Base-by-base conservation (phyloP, 1,284 basidiomycete species). In the Fomitopsis schrenkii region DNA sequence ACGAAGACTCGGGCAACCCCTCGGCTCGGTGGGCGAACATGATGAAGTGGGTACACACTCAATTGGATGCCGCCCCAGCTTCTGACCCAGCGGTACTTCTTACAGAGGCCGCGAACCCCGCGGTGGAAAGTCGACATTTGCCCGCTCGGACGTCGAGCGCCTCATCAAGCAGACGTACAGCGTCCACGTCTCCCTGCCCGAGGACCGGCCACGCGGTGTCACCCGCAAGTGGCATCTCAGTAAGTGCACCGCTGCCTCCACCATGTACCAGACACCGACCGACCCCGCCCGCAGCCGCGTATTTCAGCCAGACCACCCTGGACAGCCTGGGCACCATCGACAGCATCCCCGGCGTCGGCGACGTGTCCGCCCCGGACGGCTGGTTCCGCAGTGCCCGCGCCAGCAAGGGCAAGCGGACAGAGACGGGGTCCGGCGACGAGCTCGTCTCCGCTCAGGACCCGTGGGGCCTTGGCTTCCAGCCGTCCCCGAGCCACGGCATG, bases 81-180 rank as follows among this genome's bases (percentile, higher is more conserved):
- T 46, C 3, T 50, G 12, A 26, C 41, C 26, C 56, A 64, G 44
- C 63, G 42, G 28, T 55, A 42, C 44, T 35, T 30, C 33, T 40
- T 54, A 45, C 57, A 73, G 71, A 58, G 63, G 69, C 59, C 68
- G 70, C 33, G 69, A 72, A 35, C 65, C 70, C 19, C 69, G 70
- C 22, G 40, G 60, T 8, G 68, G 65, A 42, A 64, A 62, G 33
- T 36, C 63, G 12, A 60, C 68, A 19, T 68, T 61, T 57, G 68
- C 70, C 28, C 65, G 73, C 42, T 64, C 69, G 38, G 73, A 75
- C 54, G 69, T 68, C 52, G 70, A 74, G 58, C 73, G 71, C 46
- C 77, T 92, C 64, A 87, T 91, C 71, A 92, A 92, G 74, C 90
- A 92, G 72, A 92, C 90, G n/a, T 92, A 91, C 73, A 90, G 87